Evolutionary conservation across 1,284 basidiomycete genomes (phyloP).

Genomic region (Cerioporus squamosus): DNA sequence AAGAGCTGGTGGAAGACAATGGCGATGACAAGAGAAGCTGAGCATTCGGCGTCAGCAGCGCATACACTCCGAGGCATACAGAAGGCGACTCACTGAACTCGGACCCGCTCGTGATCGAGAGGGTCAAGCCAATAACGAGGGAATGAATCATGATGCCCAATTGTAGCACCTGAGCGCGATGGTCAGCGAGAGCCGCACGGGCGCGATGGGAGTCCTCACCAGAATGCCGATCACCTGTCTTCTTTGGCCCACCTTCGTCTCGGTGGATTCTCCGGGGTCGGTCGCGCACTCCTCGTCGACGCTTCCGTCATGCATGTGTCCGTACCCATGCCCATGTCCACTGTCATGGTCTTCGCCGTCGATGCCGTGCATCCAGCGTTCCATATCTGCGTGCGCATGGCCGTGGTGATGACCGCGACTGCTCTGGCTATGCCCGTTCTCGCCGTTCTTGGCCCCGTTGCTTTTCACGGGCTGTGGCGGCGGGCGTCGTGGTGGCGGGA

Average conservation of each 20-base stretch:
- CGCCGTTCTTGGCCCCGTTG: constrained; percentile 18
- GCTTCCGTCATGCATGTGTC: constrained; percentile 23
- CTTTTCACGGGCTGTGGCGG: background rate
- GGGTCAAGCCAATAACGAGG: constrained; percentile 74
- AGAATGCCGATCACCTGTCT: constrained; percentile 69
- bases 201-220: constrained; percentile 38
- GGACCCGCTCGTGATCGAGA: constrained; percentile 66
- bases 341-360: constrained; percentile 11
- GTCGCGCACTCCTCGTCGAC: constrained; percentile 23
- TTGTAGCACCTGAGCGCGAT: constrained; percentile 57
- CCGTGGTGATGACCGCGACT: constrained; percentile 22
- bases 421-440: constrained; percentile 26
- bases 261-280: constrained; percentile 29
- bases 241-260: constrained; percentile 49
- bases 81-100: constrained; percentile 65
- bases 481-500: no score
- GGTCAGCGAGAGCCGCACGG: constrained; percentile 27
- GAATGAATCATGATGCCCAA: constrained; percentile 84
- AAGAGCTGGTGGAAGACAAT: constrained; percentile 82
- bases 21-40: constrained; percentile 74
- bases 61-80: background rate
- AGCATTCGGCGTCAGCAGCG: constrained; percentile 2
- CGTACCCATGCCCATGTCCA: background rate
- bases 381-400: constrained; percentile 34
- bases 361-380: constrained; percentile 27